A percentile compares a stretch with the other conserved stretches of the same genome.
Evolutionary conservation across 768 basidiomycete genomes (phyloP).

Genomic region (Amanita exitialis): DNA sequence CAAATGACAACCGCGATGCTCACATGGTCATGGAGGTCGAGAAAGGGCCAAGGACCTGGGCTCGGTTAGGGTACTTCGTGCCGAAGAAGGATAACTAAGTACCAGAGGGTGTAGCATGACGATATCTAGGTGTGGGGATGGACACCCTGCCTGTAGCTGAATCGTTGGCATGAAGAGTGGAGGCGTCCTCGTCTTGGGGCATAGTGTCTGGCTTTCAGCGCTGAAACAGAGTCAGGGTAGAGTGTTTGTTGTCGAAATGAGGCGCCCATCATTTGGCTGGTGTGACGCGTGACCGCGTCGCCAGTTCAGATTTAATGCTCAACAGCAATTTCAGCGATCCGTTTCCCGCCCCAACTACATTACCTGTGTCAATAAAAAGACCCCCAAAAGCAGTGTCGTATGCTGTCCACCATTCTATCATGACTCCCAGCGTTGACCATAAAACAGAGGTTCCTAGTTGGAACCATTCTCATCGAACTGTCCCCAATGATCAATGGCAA

Average conservation of each 20-base stretch:
- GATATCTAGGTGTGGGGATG: constrained; percentile 4
- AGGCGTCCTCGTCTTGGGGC: neutral
- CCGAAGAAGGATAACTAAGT: neutral
- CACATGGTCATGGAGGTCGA: neutral
- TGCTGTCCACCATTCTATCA: neutral
- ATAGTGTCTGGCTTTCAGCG: neutral
- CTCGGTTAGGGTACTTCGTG: neutral
- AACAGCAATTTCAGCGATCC: too few relatives aligned
- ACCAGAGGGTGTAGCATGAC: constrained; percentile 7
- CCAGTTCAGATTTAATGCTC: too few relatives aligned
- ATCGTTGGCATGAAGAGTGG: neutral
- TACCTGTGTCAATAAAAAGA: too few relatives aligned
- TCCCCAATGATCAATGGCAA: constrained; percentile 30
- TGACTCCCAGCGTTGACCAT: neutral
- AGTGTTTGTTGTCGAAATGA: neutral
- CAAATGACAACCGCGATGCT: neutral
- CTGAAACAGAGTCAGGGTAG: neutral
- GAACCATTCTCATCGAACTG: neutral
- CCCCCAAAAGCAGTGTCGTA: too few relatives aligned
- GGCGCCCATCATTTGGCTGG: neutral
- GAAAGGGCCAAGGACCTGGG: constrained; percentile 7
- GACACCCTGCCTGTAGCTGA: neutral
- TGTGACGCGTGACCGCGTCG: too few relatives aligned
- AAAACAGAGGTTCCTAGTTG: too few relatives aligned
- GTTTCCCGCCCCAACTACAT: too few relatives aligned